Conservation (phyloP, 495 filamentous ascomycete species). For the Articulospora tetracladia region DNA sequence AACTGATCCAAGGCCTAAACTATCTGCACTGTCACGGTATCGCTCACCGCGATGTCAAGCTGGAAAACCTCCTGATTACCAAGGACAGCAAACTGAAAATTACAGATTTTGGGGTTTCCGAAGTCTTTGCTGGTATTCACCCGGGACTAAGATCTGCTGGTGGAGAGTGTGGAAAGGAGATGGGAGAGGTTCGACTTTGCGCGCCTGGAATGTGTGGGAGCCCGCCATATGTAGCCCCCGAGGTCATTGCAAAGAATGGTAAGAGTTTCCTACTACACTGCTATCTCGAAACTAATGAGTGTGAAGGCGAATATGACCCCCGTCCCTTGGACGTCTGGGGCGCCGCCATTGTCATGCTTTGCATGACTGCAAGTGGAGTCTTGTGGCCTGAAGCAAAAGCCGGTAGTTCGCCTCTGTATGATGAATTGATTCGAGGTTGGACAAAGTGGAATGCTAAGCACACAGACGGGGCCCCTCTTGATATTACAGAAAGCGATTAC, state of each 20-base stretch:
- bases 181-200: conserved; percentile 61
- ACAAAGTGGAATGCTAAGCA: conserved; percentile 52
- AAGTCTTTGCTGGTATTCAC: conserved; percentile 71
- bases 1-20: conserved; percentile 73
- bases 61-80: conserved; percentile 71
- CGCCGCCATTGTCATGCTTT: conserved; percentile 68
- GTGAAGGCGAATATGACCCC: conserved; percentile 62
- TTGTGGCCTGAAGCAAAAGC: conserved; percentile 60
- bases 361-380: conserved; percentile 58
- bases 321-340: conserved; percentile 76
- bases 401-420: conserved; percentile 44
- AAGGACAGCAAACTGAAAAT: conserved; percentile 71
- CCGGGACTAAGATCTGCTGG: conserved; percentile 61
- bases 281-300: conserved; percentile 8
- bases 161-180: conserved; percentile 61
- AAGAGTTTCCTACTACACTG: conserved; percentile 13
- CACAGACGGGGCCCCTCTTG: conserved; percentile 32
- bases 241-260: conserved; percentile 62
- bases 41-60: conserved; percentile 84
- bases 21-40: conserved; percentile 80
- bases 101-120: conserved; percentile 75
- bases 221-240: conserved; percentile 73
- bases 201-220: conserved; percentile 72
- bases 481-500: conserved; percentile 44
- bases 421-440: conserved; percentile 58